phyloP scores from a whole-genome alignment of 2,329 filamentous ascomycete species.

The Apiospora arundinis region DNA sequence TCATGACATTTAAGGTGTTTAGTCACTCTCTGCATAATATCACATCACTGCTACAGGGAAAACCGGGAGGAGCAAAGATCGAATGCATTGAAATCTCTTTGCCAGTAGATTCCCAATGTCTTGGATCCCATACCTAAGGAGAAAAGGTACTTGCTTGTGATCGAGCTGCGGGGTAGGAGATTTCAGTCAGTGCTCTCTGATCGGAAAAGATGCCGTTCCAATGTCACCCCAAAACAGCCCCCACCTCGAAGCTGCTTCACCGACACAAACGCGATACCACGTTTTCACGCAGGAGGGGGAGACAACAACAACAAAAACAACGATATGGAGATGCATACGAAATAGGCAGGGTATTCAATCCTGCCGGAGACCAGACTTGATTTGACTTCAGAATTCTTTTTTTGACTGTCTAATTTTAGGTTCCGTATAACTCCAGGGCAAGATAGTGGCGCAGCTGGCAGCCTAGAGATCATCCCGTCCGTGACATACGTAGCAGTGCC shows the following conservation, averaged over 20 bases:
- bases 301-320: background rate
- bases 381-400: background rate
- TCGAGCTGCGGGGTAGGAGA: slow-evolving; percentile 10
- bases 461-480: slow-evolving; percentile 15
- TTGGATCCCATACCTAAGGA: background rate
- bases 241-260: background rate
- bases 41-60: background rate
- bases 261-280: background rate
- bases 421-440: background rate
- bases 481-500: slow-evolving; percentile 1
- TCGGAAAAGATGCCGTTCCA: slow-evolving; percentile 12
- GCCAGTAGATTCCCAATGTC: background rate
- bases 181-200: background rate
- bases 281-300: background rate
- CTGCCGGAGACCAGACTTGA: background rate
- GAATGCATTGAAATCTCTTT: background rate
- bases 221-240: background rate
- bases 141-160: slow-evolving; percentile 12
- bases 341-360: background rate
- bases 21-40: background rate
- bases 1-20: too few species aligned
- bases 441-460: slow-evolving; percentile 16
- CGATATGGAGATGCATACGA: background rate
- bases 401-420: slow-evolving; percentile 1
- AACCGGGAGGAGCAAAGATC: too few species aligned